Percentiles rank a stretch among this genome's conserved stretches.
Evolutionary conservation across 768 basidiomycete species (phyloP).

Genomic region (Lentinula guzmanii): DNA sequence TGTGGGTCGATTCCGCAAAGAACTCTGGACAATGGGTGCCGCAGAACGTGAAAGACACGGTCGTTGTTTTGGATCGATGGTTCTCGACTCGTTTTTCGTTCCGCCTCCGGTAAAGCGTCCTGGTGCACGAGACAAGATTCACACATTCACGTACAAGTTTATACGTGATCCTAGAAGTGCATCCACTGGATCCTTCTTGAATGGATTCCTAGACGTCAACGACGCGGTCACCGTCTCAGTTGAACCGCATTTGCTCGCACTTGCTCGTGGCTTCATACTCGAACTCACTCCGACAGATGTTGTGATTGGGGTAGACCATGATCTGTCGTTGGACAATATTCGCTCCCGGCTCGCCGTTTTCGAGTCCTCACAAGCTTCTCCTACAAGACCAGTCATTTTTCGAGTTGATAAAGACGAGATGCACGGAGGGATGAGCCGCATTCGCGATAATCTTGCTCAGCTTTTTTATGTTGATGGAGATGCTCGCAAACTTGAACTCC

Average conservation of each 20-base stretch:
- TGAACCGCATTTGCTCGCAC: conserved; percentile 78
- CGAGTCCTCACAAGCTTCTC: not conserved
- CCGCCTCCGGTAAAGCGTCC: not conserved
- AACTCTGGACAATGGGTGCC: conserved; percentile 90
- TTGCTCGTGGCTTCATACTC: conserved; percentile 79
- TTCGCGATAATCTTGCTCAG: conserved; percentile 86
- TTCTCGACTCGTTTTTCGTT: conserved; percentile 37
- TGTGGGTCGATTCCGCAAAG: conserved; percentile 74
- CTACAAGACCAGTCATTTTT: conserved; percentile 41
- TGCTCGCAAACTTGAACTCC: conserved; percentile 53
- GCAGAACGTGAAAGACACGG: conserved; percentile 75
- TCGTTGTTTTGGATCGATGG: conserved; percentile 81
- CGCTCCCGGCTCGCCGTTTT: conserved; percentile 27
- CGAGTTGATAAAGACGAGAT: conserved; percentile 95
- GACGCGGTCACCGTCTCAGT: conserved; percentile 87
- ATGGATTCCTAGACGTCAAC: conserved; percentile 70
- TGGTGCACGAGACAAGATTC: conserved; percentile 43
- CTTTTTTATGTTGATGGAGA: conserved; percentile 83
- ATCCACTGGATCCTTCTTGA: conserved; percentile 46
- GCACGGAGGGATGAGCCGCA: conserved; percentile 76
- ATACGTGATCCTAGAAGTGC: conserved; percentile 22
- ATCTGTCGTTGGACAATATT: conserved; percentile 48
- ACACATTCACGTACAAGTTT: conserved; percentile 78
- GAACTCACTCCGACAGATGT: conserved; percentile 60
- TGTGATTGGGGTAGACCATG: conserved; percentile 79